Evolutionary conservation across 768 basidiomycete genomes (phyloP), one percentile per base, ranked within the genome.

Genomic region (Termitomyces sp.): DNA sequence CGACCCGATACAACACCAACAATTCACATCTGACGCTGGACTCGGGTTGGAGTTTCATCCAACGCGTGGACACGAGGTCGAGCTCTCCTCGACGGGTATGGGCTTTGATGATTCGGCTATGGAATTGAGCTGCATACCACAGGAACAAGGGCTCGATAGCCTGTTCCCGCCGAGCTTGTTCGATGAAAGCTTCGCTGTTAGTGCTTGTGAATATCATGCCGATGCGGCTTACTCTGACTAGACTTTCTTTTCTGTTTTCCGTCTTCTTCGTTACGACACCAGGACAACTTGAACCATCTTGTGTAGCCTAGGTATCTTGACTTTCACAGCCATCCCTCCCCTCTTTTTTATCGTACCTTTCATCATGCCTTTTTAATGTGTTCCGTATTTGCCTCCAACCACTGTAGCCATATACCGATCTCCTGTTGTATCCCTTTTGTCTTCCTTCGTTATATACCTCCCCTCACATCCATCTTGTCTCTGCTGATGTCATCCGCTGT

Each of bases 391-490:
- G 10, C 26, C 50, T 23, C 26, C 19, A n/a, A 14, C 38, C 37
- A 47, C 44, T 59, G 58, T 59, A 59, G 58, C 58, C 50, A 47
- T 59, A 59, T 55, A 54, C 58, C 46, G 50, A 44, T 46, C 35
- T 37, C 50, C 37, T 54, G 28, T n/a, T 59, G 58, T 59, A 59
- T 54, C 58, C 53, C 37, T 55, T 52, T 41, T 31, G 10, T 40
- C 21, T 46, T 54, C 4, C 21, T 40, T 51, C 30, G 43, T 50
- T 38, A 15, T 17, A 17, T 37, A 23, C 37, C 26, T 11, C 26
- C 23, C 23, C 35, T 33, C 19, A 44, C 23, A 23, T 44, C 10
- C 19, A 14, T 11, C 41, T 19, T 42, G 21, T 23, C 42, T 43
- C 15, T 23, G 5, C 23, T 23, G 9, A 26, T 26, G 15, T 21